These are phyloP conservation scores for Grosmannia serpens DNA, from an alignment of 2,329 filamentous ascomycete genomes.

Conservation along the genomic window DNA sequence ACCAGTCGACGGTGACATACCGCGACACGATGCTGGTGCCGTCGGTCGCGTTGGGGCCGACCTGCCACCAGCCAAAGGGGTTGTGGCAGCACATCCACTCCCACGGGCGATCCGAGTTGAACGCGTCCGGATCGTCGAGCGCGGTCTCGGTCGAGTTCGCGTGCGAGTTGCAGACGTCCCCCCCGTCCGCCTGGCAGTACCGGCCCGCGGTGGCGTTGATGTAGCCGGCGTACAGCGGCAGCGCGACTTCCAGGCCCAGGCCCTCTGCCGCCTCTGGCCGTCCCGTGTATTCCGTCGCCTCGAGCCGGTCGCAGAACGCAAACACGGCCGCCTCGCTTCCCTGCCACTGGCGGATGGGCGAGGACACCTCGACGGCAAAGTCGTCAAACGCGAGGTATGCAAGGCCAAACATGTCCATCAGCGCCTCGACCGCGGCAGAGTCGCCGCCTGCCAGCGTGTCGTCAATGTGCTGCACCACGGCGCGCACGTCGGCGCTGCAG, in stretches of 20 bases:
- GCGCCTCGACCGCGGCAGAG: conserved; percentile 18
- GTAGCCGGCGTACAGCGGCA: background rate
- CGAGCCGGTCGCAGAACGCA: background rate
- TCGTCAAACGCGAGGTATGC: background rate
- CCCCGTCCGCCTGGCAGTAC: background rate
- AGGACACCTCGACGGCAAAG: background rate
- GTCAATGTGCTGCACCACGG: conserved; percentile 42
- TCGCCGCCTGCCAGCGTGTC: conserved; percentile 20
- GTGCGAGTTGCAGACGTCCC: background rate
- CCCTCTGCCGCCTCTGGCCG: no score
- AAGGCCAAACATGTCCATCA: background rate
- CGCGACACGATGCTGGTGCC: conserved; percentile 22
- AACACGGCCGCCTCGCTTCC: background rate
- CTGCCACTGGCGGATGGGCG: background rate
- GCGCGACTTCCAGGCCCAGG: background rate
- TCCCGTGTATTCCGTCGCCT: background rate
- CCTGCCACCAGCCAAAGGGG: conserved; percentile 21
- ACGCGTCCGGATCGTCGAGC: conserved; percentile 17
- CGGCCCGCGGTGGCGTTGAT: background rate
- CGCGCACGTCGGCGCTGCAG: conserved; percentile 38
- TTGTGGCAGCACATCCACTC: conserved; percentile 44
- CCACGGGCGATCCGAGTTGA: conserved; percentile 37
- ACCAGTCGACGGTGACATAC: conserved; percentile 22
- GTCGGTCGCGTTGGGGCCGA: conserved; percentile 32
- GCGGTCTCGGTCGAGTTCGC: no score